Evolutionary conservation across 768 basidiomycete genomes (phyloP), one percentile per base, ranked within the genome.

Genomic region (Vararia minispora): DNA sequence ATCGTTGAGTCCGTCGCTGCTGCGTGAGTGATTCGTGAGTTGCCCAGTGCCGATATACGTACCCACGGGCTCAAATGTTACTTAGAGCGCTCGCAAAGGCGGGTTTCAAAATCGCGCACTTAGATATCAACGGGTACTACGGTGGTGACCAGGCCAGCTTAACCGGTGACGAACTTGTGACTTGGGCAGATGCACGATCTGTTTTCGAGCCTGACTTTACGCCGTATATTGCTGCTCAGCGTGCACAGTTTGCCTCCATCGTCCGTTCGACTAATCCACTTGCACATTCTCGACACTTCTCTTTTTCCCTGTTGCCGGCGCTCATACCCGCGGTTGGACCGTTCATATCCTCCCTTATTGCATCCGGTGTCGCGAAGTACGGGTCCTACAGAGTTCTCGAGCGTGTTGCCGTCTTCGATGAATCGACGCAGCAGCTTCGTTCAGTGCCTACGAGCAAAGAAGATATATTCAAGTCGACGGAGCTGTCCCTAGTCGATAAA

Each of bases 361-460:
- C 71, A 1, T 90, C 87, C 10, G 84, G 88, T 17, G 89, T 97
- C 11, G 71, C 89, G 6, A 77, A 80, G 41, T 97, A 98, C 52
- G 87, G 89, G n/a, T 80, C 79, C 2, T 98, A 91, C 54, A 77
- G 83, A 32, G 67, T 95, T 3, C 63, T 98, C 14, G 86, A 81
- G 44, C 72, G 70, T 17, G 66, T 84, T 13, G 73, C 66, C 27
- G 61, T 88, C 30, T 79, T 76, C 49, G 62, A 73, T 34, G 42
- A 60, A 10, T 59, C 63, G 16, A 61, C 69, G 2, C 55, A 54
- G 37, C 41, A 39, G 3, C 47, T 54, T 16, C 72, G 72, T 49
- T 69, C 58, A 35, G 92, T 97, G 0, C 94, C 94, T 1, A 79
- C 79, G 23, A 86, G 76, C 61, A 97, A 95, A 56, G 91, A 91